These are phyloP conservation scores for Erodium maritimum DNA, from an alignment of 345 rosid genomes.

Conservation along the genomic window DNA sequence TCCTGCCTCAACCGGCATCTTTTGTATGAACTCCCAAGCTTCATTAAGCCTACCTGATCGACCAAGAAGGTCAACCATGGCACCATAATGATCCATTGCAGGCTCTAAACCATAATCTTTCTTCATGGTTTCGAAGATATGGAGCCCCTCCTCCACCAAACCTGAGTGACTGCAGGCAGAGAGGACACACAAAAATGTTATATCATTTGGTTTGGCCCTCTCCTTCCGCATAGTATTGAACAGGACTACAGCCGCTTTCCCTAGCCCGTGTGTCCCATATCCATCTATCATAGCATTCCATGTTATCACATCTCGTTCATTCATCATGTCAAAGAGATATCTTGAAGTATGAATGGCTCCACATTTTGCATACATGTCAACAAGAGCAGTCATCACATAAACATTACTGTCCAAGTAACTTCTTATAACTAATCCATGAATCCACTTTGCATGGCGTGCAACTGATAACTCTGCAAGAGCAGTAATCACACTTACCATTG, in stretches of 20 bases:
- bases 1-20: conserved; percentile 65
- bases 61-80: conserved; percentile 79
- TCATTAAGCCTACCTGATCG: conserved; percentile 57
- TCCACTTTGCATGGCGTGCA: conserved; percentile 58
- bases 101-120: conserved; percentile 46
- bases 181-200: conserved; percentile 60
- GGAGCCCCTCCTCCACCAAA: conserved; percentile 54
- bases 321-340: conserved; percentile 51
- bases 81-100: conserved; percentile 70
- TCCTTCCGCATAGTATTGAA: conserved; percentile 50
- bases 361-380: conserved; percentile 84
- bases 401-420: conserved; percentile 37
- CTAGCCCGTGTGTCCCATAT: conserved; percentile 67
- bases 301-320: conserved; percentile 51
- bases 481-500: conserved; percentile 68
- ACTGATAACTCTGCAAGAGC: conserved; percentile 66
- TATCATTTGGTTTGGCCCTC: conserved; percentile 45
- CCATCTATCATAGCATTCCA: conserved; percentile 90
- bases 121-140: conserved; percentile 46
- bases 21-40: conserved; percentile 61
- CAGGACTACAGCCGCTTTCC: conserved; percentile 47
- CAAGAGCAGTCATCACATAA: conserved; percentile 56
- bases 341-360: conserved; percentile 57
- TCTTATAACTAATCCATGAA: conserved; percentile 52
- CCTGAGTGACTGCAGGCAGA: conserved; percentile 94